Evolutionary conservation across 345 rosid species (phyloP), one percentile per base, ranked within the genome.

Genomic region (Arabis hirsuta): DNA sequence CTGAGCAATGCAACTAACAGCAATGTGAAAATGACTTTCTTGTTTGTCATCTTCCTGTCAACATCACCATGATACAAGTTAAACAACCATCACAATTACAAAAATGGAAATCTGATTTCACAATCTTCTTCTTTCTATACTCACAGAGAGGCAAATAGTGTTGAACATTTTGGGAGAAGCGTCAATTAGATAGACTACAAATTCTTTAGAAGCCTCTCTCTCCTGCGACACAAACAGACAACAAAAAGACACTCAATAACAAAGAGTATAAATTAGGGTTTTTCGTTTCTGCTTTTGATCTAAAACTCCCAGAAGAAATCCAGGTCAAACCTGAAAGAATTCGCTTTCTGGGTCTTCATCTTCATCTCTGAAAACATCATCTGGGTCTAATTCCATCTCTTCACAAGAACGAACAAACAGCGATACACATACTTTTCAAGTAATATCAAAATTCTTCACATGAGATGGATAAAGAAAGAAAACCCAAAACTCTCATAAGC

Each of bases 101-200:
- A 36, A 7, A 36, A 36, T 27, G 29, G 29, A 7, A 36, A 14
- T 4, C 14, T 19, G 51, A 75, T 34, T 52, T 53, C 13, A 36
- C 13, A 13, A 13, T 4, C 24, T 22, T 29, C 31, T 34, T 36
- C 9, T n/a, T 51, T 45, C 4, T 39, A 16, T 38, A 82, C 90
- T 81, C 58, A 91, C 96, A 7, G 84, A 77, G 6, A 84, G 74
- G 62, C 73, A 84, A 55, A 82, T 82, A 20, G 89, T 52, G 58
- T 24, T 65, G 72, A 88, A 85, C 97, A 95, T 91, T 79, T 88
- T 90, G 58, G 96, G 96, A 61, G 98, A 90, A 80, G 96, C 96
- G 56, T 91, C 96, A 27, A 95, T 85, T 67, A 91, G 82, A 73
- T 86, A 87, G 52, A 91, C 96, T 36, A 78, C 81, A 52, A 87